Conservation (phyloP, 2,329 filamentous ascomycete genomes). For the Fusarium liriodendri region DNA sequence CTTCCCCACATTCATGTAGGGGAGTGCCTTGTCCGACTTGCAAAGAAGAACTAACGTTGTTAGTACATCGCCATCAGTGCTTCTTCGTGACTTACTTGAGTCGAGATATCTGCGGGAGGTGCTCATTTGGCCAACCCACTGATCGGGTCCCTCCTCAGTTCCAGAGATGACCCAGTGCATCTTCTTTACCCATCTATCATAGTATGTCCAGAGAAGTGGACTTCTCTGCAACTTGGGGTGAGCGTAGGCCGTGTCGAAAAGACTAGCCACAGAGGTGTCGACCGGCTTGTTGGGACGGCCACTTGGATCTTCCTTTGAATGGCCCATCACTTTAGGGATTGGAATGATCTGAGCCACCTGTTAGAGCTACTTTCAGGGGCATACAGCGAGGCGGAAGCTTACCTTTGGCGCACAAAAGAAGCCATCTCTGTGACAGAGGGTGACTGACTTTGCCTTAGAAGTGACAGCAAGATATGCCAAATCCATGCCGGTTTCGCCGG, state of each 20-base stretch:
- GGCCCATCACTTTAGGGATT: conserved; percentile 25
- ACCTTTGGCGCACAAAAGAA: conserved; percentile 60
- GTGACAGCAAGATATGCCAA: conserved; percentile 58
- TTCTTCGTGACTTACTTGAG: conserved; percentile 41
- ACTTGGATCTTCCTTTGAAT: neutral
- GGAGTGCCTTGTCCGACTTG: conserved; percentile 56
- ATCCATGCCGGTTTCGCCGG: conserved; percentile 60
- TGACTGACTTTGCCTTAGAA: conserved; percentile 54
- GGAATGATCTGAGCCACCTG: conserved; percentile 40
- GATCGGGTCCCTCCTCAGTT: conserved; percentile 58
- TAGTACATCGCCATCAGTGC: conserved; percentile 3
- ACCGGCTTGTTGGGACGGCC: conserved; percentile 55
- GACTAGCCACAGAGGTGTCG: conserved; percentile 58
- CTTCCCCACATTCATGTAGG: conserved; percentile 55
- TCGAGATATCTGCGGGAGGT: conserved; percentile 50
- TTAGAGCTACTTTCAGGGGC: neutral
- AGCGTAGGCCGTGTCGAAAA: conserved; percentile 64
- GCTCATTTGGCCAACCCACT: conserved; percentile 60
- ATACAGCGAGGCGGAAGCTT: too few relatives aligned
- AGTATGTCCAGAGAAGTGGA: conserved; percentile 57
- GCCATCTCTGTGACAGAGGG: conserved; percentile 58
- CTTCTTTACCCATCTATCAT: conserved; percentile 57
- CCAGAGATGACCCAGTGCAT: conserved; percentile 58
- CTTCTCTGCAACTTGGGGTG: conserved; percentile 59
- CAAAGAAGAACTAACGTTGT: conserved; percentile 53